Base-by-base conservation (phyloP, 2,329 filamentous ascomycete species). In the Metarhizium album region DNA sequence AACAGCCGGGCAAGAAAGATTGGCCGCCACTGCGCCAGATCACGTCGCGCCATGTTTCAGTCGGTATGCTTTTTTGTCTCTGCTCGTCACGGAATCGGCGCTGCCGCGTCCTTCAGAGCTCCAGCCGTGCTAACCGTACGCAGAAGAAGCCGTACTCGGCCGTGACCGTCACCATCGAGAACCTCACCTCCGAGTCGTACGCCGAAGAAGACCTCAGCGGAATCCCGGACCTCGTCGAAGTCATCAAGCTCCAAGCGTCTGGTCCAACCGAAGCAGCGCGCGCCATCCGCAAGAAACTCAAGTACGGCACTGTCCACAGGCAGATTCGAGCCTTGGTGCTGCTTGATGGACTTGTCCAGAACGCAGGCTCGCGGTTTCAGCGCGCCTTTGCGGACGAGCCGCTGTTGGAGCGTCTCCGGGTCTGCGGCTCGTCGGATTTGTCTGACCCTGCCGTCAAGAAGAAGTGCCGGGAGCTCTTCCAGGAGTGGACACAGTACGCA, bases 211-310 rank as follows among this genome's bases (percentile, higher is more conserved):
- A 97, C 66, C 75, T 94, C 37, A 86, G 87, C 60, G 93, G 91
- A 23, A 89, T 98, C 57, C 87, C 91, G 40, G 90, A 97, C 61
- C 81, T 98, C 23, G 87, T 97, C 56, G 93, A 98, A 68, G 89
- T 93, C 51, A 87, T 98, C 64, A 86, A 87, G 57, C 82, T 98
- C 53, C 93, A 98, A 69, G 77, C 79, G 24, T 86, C 87, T 6
- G 93, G 93, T 0, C 89, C 93, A 2, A 79, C 82, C 13, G 93
- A 98, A 73, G 90, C 90, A 53, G 89, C 91, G 49, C 82, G 93
- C 63, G 90, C 93, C 46, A 80, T 98, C 60, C 83, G 93, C 54
- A 98, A 98, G 79, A 97, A 97, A 74, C 80, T 98, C 77, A 98
- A 98, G 73, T 97, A 98, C 69, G 93, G 93, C 60, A 95, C 83